Evolutionary conservation across 192 early-diverging fungal genomes (phyloP), one percentile per base, ranked within the genome.

Genomic region (Funneliformis geosporum): DNA sequence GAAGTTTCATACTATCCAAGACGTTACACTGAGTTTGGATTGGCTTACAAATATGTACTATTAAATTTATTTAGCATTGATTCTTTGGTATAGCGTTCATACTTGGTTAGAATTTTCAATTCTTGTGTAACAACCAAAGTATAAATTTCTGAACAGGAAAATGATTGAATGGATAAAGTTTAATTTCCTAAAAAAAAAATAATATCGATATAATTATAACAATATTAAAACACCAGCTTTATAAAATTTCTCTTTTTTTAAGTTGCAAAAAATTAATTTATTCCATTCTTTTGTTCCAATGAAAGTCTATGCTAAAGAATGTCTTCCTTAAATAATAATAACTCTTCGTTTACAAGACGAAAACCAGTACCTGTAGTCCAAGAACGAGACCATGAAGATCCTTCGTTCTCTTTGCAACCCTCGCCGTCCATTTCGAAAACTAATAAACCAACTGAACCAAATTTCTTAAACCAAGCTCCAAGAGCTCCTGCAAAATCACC

Each of bases 401-500:
- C 67, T 69, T 69, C 67, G 8, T 43, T 40, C 25, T 6, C 67
- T 7, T 16, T 16, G 21, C 18, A 55, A 21, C 5, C 18, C 10
- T 23, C 33, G 2, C 0, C 33, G 33, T 33, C 33, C 1, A 0
- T 33, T 33, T 33, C 10, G n/a, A 69, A 44, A n/a, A 72, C 25
- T 14, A 43, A 72, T 33, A 72, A 72, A 18, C 70, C 27, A 62
- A 16, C 59, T 40, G 60, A 76, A 4, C 23, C 27, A 39, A 62
- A n/a, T 44, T 76, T 62, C 18, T 38, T 62, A 21, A 62, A 60
- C 14, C 59, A 76, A 27, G 39, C 18, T 50, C 77, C 77, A 40
- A 47, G 10, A 21, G 39, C 67, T 18, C 77, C 77, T 40, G 47
- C 21, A 70, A 79, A 79, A 60, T 79, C 67, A 21, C 77, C 77